These are phyloP conservation scores for Apiotrichum sp. DNA, from an alignment of 1,284 basidiomycete species.

Conservation along the genomic window DNA sequence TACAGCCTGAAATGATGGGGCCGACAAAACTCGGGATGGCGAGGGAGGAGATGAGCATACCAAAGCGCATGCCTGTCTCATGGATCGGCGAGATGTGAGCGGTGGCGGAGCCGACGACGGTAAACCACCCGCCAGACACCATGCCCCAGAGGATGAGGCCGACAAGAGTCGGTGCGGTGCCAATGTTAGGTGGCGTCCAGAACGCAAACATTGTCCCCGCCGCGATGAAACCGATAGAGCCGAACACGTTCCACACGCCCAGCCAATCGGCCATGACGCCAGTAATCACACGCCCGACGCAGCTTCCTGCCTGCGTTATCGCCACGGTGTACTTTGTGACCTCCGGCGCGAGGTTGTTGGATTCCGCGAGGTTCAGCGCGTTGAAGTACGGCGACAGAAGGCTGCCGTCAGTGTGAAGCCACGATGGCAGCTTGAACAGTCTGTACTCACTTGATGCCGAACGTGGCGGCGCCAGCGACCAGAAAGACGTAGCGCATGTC, in stretches of 20 bases:
- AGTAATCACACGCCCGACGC: slow-evolving; percentile 8
- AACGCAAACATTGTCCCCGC: slow-evolving; percentile 21
- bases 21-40: slow-evolving; percentile 35
- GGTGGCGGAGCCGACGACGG: slow-evolving; percentile 33
- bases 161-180: slow-evolving; percentile 29
- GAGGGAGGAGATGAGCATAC: slow-evolving; percentile 38
- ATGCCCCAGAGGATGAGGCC: slow-evolving; percentile 36
- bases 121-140: slow-evolving; percentile 35
- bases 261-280: slow-evolving; percentile 12
- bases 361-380: slow-evolving; percentile 7
- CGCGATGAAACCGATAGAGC: slow-evolving; percentile 8
- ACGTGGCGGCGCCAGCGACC: slow-evolving; percentile 7
- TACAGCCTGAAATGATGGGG: slow-evolving; percentile 25
- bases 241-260: slow-evolving; percentile 13
- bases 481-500: slow-evolving; percentile 14
- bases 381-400: slow-evolving; percentile 13
- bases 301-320: slow-evolving; percentile 7
- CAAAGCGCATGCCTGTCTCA: slow-evolving; percentile 42
- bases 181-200: slow-evolving; percentile 14
- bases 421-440: not conserved
- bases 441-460: slow-evolving; percentile 10
- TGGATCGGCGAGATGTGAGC: slow-evolving; percentile 36
- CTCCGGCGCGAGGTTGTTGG: slow-evolving; percentile 1
- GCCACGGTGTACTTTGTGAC: slow-evolving; percentile 8
- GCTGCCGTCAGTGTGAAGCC: slow-evolving; percentile 1